Evolutionary conservation across 1,139 yeast genomes (phyloP), one percentile per base, ranked within the genome.

Genomic region (Zygosaccharomyces sapae): DNA sequence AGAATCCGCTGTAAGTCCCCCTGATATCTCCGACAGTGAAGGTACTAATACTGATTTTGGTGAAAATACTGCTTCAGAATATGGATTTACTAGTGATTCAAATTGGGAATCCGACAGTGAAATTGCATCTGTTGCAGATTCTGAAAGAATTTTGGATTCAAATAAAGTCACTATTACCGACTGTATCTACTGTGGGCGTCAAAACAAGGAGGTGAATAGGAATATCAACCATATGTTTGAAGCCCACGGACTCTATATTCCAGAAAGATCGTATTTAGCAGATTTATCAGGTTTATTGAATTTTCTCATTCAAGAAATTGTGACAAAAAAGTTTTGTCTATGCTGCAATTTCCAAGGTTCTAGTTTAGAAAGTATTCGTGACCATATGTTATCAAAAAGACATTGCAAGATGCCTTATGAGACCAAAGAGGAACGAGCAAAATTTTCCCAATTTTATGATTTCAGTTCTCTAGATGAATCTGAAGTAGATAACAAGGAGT

Each of bases 331-430:
- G 58, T 80, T 86, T 58, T 92, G 99, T 67, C 69, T 92, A 44
- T 78, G 82, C 44, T 92, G 99, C 67, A 73, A 74, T 43, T 94
- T 83, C 65, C 89, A 87, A 66, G 97, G 97, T 5, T 77, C 79
- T 56, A 80, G 81, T 47, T 65, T 90, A 33, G 95, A 87, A 62
- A 87, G 96, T 49, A 92, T 87, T 5, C 81, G 97, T 56, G 95
- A 89, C 38, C 99, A 92, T 66, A 85, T 90, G 88, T 62, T 75
- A 5, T 76, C 85, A 18, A 92, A 92, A 67, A 80, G 89, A 53
- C 99, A 92, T 65, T 84, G 90, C 72, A 79, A 80, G 64, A 77
- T 92, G 48, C 97, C 98, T 0, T 94, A 87, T 66, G 97, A 92
- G 58, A 69, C 80, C 0, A 86, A 81, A 51, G 85, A 85, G 49